Percentiles rank a stretch among this genome's conserved stretches.
phyloP scores from a whole-genome alignment of 345 rosid species.

The Fremontodendron californicum region DNA sequence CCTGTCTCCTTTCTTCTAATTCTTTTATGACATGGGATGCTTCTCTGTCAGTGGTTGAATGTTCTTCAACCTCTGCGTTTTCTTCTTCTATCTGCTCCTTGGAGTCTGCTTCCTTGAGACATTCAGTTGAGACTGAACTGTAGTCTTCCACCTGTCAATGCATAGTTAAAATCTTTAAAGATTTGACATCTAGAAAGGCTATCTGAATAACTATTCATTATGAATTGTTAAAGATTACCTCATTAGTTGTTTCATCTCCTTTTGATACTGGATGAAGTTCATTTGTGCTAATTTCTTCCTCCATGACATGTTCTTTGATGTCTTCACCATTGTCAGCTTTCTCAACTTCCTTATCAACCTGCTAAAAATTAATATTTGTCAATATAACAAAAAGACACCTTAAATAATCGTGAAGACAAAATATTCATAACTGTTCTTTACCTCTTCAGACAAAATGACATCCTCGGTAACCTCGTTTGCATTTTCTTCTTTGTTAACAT shows the following conservation, averaged over 20 bases:
- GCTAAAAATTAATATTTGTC: conserved; percentile 9
- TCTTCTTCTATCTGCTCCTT: conserved; percentile 21
- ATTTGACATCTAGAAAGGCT: not conserved
- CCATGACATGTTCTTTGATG: conserved; percentile 17
- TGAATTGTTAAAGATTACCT: not conserved
- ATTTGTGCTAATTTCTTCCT: conserved; percentile 17
- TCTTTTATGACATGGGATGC: not conserved
- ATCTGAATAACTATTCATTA: not conserved
- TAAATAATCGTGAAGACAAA: not conserved
- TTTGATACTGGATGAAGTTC: not conserved
- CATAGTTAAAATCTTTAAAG: not conserved
- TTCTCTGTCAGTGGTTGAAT: conserved; percentile 20
- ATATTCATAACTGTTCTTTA: conserved; percentile 2
- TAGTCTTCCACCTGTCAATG: conserved; percentile 12
- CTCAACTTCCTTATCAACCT: conserved; percentile 27
- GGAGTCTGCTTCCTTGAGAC: conserved; percentile 18
- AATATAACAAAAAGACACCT: not conserved
- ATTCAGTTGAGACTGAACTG: conserved; percentile 5
- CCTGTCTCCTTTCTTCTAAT: conserved; percentile 14
- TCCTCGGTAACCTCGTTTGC: conserved; percentile 25
- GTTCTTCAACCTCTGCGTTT: conserved; percentile 17
- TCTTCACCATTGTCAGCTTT: conserved; percentile 23
- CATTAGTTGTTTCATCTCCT: conserved; percentile 2
- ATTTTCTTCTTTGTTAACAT: conserved; percentile 19
- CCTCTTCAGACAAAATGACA: conserved; percentile 37